These are phyloP conservation scores for Magnolia sinica DNA, from an alignment of 164 flowering plant genomes.

Conservation along the genomic window DNA sequence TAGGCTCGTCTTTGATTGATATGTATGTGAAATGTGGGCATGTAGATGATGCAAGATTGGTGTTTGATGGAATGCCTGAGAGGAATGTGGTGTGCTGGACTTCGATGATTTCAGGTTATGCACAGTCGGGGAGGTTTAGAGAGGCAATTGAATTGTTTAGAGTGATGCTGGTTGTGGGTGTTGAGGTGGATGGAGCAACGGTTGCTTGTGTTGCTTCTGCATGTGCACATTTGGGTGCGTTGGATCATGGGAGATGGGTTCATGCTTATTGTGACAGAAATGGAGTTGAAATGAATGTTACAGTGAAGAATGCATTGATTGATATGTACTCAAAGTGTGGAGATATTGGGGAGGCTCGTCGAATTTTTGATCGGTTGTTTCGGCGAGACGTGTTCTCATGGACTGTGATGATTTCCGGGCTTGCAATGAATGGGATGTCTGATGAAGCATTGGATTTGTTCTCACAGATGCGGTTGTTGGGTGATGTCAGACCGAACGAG, in stretches of 20 bases:
- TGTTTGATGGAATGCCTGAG: conserved; percentile 22
- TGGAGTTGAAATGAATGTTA: conserved; percentile 17
- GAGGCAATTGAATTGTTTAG: conserved; percentile 31
- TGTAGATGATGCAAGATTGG: conserved; percentile 18
- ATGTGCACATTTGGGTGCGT: conserved; percentile 28
- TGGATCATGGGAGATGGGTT: conserved; percentile 28
- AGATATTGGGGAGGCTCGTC: conserved; percentile 24
- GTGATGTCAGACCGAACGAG: conserved; percentile 29
- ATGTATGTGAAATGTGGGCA: conserved; percentile 30
- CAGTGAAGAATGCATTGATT: conserved; percentile 23
- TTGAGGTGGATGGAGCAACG: conserved; percentile 24
- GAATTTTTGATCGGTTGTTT: conserved; percentile 24
- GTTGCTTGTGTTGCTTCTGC: conserved; percentile 30
- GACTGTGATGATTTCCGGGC: conserved; percentile 35
- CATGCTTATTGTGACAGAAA: conserved; percentile 24
- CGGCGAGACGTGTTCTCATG: conserved; percentile 30
- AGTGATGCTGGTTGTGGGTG: conserved; percentile 26
- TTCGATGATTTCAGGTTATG: conserved; percentile 30
- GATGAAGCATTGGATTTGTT: conserved; percentile 26
- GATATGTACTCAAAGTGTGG: conserved; percentile 46
- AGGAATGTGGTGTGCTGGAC: conserved; percentile 34
- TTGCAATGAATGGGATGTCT: conserved; percentile 32
- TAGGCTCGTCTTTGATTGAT: conserved; percentile 26
- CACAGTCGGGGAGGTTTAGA: conserved; percentile 20
- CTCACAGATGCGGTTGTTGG: conserved; percentile 20